Evolutionary conservation across 768 basidiomycete species (phyloP), one percentile per base, ranked within the genome.

Genomic region (Tulasnella sp.): DNA sequence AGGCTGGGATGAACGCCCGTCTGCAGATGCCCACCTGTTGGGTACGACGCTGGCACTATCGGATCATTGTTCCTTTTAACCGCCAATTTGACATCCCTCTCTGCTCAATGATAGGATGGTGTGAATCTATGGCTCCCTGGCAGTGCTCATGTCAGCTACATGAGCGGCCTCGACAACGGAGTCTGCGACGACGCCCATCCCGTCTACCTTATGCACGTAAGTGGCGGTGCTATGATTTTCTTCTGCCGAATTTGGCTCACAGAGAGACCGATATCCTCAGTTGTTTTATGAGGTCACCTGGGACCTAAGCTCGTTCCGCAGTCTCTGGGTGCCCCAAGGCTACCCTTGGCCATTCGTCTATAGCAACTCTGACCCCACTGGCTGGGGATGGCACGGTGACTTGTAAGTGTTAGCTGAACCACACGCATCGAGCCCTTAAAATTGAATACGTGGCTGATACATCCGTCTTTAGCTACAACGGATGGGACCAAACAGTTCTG

Each of bases 51-150:
- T n/a, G 1, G 1, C 46, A 21, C 29, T 58, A 8, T 27, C 42
- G 9, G 27, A 17, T 19, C 11, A n/a, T 3, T 11, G 1, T 17
- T 44, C 9, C 34, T 15, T 15, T 53, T 10, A 12, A 4, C 24
- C 11, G 4, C 12, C 43, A 29, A 12, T 21, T 41, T 34, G 19
- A n/a, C 3, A 10, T 27, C 12, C 44, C 19, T 1, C 48, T 21
- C 15, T 38, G 63, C 54, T 38, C 50, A 49, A 29, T 62, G 61
- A 45, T 63, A 50, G 59, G 59, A 60, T 30, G 51, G 62, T 21
- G 29, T 48, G 27, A 76, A 79, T 65, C 31, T 65, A 34, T 78
- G 79, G 64, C 79, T 77, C 11, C 46, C 72, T 9, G 74, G 79
- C 42, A 46, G 34, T 38, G 34, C 42, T 25, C 48, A 63, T 34